Evolutionary conservation across 352 stramenopile genomes (phyloP), one percentile per base, ranked within the genome.

Genomic region (Phytophthora cajani): DNA sequence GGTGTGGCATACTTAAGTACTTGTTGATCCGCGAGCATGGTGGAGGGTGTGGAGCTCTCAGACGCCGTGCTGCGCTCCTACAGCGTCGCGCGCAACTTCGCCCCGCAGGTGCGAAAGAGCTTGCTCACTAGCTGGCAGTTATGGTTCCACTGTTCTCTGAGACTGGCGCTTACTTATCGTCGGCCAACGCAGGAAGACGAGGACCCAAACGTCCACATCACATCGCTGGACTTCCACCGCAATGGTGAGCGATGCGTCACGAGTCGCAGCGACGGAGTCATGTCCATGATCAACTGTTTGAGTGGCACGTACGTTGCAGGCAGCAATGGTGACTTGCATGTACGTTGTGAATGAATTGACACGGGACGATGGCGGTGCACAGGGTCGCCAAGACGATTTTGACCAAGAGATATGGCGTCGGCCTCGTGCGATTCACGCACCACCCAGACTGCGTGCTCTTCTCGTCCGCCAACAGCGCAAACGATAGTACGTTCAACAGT

Each of bases 361-460:
- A 46, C 8, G 14, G 72, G 19, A 16, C 17, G 8, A 53, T 58
- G 59, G 52, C n/a, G 23, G 12, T 54, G 6, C 2, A 25, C 58
- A 96, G 89, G 52, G 79, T 92, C 67, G 87, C 81, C 58, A 96
- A 96, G 78, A 92, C 85, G 23, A 92, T 96, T 62, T 81, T 94
- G 56, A 90, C 86, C 46, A 94, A 94, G 71, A 84, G 84, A 62
- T 96, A 95, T 58, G 89, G 89, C 54, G 83, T 92, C 51, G 89
- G 90, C 44, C 77, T 94, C 58, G 75, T 94, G 64, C 78, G 77
- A 50, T 94, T 90, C 62, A 95, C 86, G 44, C 89, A 96, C 56
- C 89, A 95, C 58, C 71, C 86, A 1, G 89, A 96, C 74, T 94
- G 87, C 65, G 79, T 96, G n/a, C 75, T 96, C 50, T 96, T 93